A percentile compares a stretch with the other conserved stretches of the same genome.
phyloP scores from a whole-genome alignment of 225 moss, liverwort and hornwort species.

The Pseudisothecium myosuroides region DNA sequence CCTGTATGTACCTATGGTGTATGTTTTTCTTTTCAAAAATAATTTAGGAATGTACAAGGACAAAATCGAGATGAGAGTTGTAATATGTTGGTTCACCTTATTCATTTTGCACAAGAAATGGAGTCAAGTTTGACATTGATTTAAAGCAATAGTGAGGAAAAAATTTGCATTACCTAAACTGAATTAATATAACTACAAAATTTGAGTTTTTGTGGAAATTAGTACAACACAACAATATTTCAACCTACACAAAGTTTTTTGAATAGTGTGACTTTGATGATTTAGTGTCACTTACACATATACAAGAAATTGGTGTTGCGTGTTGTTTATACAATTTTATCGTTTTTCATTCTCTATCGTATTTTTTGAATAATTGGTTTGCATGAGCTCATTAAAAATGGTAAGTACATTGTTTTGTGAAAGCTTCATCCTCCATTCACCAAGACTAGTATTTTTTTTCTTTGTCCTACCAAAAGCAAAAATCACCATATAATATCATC shows the following conservation, averaged over 20 bases:
- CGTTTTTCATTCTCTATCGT: neutral
- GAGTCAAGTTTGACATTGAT: neutral
- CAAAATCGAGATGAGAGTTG: neutral
- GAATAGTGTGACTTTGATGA: neutral
- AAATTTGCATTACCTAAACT: neutral
- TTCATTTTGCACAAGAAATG: neutral
- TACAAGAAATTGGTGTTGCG: fast-evolving
- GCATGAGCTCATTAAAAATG: neutral
- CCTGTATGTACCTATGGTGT: neutral
- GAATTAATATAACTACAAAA: too few relatives aligned
- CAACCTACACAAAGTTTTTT: neutral
- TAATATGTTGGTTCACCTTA: neutral
- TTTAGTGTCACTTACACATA: neutral
- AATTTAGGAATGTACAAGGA: fast-evolving
- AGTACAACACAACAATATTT: neutral
- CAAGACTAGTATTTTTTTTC: neutral
- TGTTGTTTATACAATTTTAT: neutral
- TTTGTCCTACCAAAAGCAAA: fast-evolving
- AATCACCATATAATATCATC: neutral
- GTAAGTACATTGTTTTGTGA: neutral
- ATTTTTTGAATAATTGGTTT: neutral
- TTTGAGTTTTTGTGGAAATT: neutral
- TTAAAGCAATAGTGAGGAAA: neutral
- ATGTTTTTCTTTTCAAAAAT: neutral
- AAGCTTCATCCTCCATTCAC: neutral